Base-by-base conservation (phyloP, 139 green algal genomes). In the Micractinium sp. region DNA sequence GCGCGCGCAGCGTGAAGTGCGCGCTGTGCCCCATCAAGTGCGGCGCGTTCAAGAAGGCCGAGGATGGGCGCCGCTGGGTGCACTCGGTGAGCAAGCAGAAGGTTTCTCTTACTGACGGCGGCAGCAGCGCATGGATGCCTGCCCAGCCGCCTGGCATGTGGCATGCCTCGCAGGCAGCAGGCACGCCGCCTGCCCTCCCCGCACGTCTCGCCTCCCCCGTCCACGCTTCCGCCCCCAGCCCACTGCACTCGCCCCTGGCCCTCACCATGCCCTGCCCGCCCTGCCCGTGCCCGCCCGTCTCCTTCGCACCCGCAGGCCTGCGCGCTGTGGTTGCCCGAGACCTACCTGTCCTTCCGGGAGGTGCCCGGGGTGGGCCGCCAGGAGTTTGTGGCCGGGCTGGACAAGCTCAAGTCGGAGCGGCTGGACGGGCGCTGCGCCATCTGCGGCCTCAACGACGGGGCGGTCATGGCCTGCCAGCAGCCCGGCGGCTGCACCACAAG, bases 1-100 rank as follows among this genome's bases (percentile, higher is more conserved):
- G 96, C 53, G 95, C 94, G 14, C 89, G 86, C 22, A 85, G 85
- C 75, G 89, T 89, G 18, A 19, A 41, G 2, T 99, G 97, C 90
- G 86, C 66, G 53, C 93, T 98, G 73, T 99, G 97, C 90, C 97
- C 97, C 74, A 92, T 98, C 60, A 91, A 90, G 67, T 91, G 92
- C 29, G 97, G 97, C 33, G 97, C 97, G 3, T 98, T 98, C 94
- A 96, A 96, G 91, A 90, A 90, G 47, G 88, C 88, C 61, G 92
- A 82, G 74, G 92, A 95, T 88, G 89, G 85, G 53, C 36, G 63
- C 38, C 83, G 91, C 15, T 98, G 96, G 95, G 92, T 94, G 78
- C 96, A 98, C 92, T 83, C 95, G 85, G 93, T 95, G 31, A 63
- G 91, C 36, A 38, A 27, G 71, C 31, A 27, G 20, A 31, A 2